These are phyloP conservation scores for Globisporangium spiculum DNA, from an alignment of 352 stramenopile genomes.

Conservation along the genomic window DNA sequence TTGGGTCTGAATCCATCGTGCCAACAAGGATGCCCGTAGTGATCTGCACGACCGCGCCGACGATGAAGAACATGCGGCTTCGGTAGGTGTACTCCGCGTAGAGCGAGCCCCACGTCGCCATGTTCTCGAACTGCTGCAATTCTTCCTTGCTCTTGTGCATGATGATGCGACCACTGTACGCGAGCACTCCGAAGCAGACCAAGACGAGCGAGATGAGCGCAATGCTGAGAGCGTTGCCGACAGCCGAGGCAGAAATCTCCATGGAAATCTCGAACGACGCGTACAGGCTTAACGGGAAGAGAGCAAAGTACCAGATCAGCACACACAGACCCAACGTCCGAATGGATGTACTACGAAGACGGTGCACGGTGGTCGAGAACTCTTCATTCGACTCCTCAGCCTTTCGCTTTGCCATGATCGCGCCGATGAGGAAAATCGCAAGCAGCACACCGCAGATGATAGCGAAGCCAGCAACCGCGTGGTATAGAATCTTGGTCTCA, in stretches of 20 bases:
- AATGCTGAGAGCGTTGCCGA: constrained; percentile 34
- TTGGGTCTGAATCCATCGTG: constrained; percentile 48
- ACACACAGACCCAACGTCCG: constrained; percentile 55
- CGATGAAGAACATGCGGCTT: constrained; percentile 64
- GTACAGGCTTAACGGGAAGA: constrained; percentile 65
- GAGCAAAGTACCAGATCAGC: constrained; percentile 58
- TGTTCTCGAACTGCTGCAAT: constrained; percentile 52
- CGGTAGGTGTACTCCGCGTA: constrained; percentile 64
- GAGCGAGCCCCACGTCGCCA: constrained; percentile 58
- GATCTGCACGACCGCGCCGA: constrained; percentile 55
- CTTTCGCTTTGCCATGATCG: constrained; percentile 49
- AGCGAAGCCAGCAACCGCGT: constrained; percentile 38
- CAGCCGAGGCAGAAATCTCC: constrained; percentile 43
- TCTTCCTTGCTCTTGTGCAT: constrained; percentile 52
- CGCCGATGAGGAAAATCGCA: constrained; percentile 44
- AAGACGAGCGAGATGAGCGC: constrained; percentile 44
- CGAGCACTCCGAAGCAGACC: constrained; percentile 47
- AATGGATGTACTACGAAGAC: constrained; percentile 56
- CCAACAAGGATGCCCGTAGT: constrained; percentile 52
- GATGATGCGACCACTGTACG: constrained; percentile 50
- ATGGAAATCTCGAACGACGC: constrained; percentile 69
- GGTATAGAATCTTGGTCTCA: constrained; percentile 40
- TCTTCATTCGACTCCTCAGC: constrained; percentile 42
- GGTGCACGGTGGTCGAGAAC: constrained; percentile 41
- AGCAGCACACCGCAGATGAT: constrained; percentile 35